These are phyloP conservation scores for Hericium rajendrae DNA, from an alignment of 768 basidiomycete species.

Conservation along the genomic window DNA sequence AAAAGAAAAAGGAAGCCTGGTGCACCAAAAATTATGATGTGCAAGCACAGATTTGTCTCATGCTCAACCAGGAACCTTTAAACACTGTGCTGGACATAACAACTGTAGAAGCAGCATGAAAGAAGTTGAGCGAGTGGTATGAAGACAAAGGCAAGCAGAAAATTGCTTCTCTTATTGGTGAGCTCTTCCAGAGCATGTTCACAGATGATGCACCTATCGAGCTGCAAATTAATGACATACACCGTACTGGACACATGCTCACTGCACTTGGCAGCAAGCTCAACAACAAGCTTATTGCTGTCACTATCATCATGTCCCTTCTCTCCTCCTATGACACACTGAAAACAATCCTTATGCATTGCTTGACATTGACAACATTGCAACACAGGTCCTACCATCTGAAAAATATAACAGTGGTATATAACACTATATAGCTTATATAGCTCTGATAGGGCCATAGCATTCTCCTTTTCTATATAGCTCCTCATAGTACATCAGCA, in stretches of 20 bases:
- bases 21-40: no score
- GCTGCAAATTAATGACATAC: constrained; percentile 16
- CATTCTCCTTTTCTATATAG: no score
- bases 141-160: constrained; percentile 17
- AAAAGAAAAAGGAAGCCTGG: constrained; percentile 14
- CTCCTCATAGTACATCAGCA: no score
- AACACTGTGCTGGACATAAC: constrained; percentile 12
- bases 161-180: constrained; percentile 16
- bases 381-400: no score
- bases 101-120: constrained; percentile 13
- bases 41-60: constrained; percentile 16
- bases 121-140: constrained; percentile 12
- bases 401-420: no score
- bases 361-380: no score
- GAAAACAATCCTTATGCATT: no score
- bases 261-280: constrained; percentile 10
- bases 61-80: constrained; percentile 17
- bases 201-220: constrained; percentile 12
- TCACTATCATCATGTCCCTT: constrained; percentile 16
- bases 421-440: no score
- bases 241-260: constrained; percentile 10
- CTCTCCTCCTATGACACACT: no score
- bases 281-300: no score
- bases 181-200: constrained; percentile 15
- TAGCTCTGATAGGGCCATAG: no score